A percentile compares a stretch with the other conserved stretches of the same genome.
Conservation (phyloP, 768 basidiomycete genomes). For the Mrakia gelida region DNA sequence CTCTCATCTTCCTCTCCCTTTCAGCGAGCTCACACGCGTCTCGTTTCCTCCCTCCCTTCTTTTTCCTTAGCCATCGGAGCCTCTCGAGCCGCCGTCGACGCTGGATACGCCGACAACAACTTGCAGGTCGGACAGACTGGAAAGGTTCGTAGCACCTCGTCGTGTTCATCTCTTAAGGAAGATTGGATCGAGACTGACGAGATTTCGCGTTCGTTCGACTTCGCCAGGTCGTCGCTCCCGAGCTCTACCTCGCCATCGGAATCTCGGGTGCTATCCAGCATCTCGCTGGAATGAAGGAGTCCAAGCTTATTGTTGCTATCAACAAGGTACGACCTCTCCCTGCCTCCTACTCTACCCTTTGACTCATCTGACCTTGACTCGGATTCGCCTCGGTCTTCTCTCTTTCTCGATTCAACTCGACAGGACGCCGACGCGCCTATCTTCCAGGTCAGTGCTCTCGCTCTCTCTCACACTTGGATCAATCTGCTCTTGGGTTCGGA, state of each 20-base stretch:
- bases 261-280: conserved; percentile 99
- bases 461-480: too few relatives aligned
- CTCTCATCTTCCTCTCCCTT: neutral
- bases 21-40: neutral
- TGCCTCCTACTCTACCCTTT: neutral
- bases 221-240: conserved; percentile 75
- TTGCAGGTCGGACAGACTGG: conserved; percentile 99
- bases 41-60: neutral
- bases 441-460: conserved; percentile 58
- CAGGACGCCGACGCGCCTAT: conserved; percentile 97
- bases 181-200: neutral
- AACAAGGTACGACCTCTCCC: conserved; percentile 66
- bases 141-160: conserved; percentile 50
- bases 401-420: neutral
- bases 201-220: neutral
- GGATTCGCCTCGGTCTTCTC: neutral
- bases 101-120: conserved; percentile 96
- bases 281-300: conserved; percentile 98
- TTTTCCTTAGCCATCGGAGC: conserved; percentile 72
- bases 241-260: conserved; percentile 91
- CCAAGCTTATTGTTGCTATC: conserved; percentile 93
- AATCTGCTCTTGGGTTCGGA: too few relatives aligned
- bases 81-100: conserved; percentile 96
- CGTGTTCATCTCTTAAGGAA: neutral
- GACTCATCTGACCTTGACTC: conserved; percentile 12